phyloP scores from a whole-genome alignment of 345 rosid genomes.

The Hevea brasiliensis region DNA sequence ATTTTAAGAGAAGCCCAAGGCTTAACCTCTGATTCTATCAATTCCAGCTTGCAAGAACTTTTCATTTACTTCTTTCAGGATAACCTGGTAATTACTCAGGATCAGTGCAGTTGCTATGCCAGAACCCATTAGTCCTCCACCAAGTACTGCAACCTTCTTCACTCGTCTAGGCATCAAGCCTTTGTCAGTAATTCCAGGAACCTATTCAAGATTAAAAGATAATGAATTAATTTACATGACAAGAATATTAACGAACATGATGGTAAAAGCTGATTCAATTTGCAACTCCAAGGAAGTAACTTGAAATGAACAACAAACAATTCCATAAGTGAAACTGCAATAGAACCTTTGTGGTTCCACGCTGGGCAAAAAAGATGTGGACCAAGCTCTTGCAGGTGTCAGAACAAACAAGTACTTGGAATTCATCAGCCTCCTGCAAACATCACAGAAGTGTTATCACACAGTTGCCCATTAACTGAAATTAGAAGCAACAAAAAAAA shows the following conservation, averaged over 20 bases:
- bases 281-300: not conserved
- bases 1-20: not conserved
- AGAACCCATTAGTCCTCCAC: slow-evolving; percentile 98
- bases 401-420: slow-evolving; percentile 51
- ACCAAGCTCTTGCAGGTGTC: slow-evolving; percentile 84
- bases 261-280: not conserved
- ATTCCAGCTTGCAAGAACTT: slow-evolving; percentile 87
- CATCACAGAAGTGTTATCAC: slow-evolving; percentile 19
- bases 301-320: not conserved
- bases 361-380: slow-evolving; percentile 84
- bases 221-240: not conserved
- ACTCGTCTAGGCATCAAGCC: slow-evolving; percentile 72
- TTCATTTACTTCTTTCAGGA: slow-evolving; percentile 87
- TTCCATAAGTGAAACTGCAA: not conserved
- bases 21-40: slow-evolving; percentile 74
- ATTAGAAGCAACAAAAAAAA: slow-evolving; percentile 13
- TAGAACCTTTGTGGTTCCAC: slow-evolving; percentile 82
- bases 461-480: slow-evolving; percentile 10
- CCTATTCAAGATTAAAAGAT: slow-evolving; percentile 33
- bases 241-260: not conserved
- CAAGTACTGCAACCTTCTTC: slow-evolving; percentile 81
- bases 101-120: slow-evolving; percentile 94
- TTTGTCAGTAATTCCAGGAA: slow-evolving; percentile 84
- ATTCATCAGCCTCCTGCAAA: slow-evolving; percentile 73
- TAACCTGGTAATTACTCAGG: slow-evolving; percentile 75